Percentiles rank a stretch among this genome's conserved stretches.
These are phyloP conservation scores for Metschnikowia sp. DNA, from an alignment of 805 yeast genomes.

Conservation along the genomic window DNA sequence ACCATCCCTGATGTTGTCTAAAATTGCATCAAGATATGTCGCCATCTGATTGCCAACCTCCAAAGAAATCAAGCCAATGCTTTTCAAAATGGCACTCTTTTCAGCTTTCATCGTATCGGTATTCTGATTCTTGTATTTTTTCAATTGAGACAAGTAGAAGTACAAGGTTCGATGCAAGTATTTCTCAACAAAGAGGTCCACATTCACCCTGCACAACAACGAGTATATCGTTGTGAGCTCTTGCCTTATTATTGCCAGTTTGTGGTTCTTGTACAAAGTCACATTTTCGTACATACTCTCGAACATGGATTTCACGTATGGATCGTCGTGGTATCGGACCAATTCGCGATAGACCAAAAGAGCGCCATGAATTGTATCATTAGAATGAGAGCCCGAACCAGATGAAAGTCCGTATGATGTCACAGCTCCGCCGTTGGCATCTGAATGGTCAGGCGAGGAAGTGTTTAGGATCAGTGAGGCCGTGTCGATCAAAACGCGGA, in stretches of 20 bases:
- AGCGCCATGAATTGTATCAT: slow-evolving; percentile 85
- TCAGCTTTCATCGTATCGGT: slow-evolving; percentile 48
- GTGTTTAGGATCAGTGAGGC: slow-evolving; percentile 56
- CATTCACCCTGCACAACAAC: slow-evolving; percentile 72
- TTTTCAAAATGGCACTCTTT: slow-evolving; percentile 66
- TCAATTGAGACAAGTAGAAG: slow-evolving; percentile 74
- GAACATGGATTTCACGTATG: slow-evolving; percentile 66
- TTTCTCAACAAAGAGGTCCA: slow-evolving; percentile 69
- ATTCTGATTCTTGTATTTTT: slow-evolving; percentile 52
- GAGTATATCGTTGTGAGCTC: slow-evolving; percentile 87
- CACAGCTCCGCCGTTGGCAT: slow-evolving; percentile 3
- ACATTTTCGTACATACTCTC: slow-evolving; percentile 76
- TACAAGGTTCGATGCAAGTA: slow-evolving; percentile 77
- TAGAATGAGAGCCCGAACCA: slow-evolving; percentile 22
- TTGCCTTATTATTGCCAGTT: slow-evolving; percentile 68
- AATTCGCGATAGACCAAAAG: slow-evolving; percentile 79
- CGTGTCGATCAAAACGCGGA: slow-evolving; percentile 62
- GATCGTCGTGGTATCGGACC: slow-evolving; percentile 62
- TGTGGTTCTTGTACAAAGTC: slow-evolving; percentile 71
- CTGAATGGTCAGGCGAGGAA: slow-evolving; percentile 10
- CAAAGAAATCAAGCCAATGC: slow-evolving; percentile 81
- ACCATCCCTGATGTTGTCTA: slow-evolving; percentile 80
- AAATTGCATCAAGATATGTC: slow-evolving; percentile 82
- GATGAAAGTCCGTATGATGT: slow-evolving; percentile 9
- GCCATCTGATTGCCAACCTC: slow-evolving; percentile 82